Evolutionary conservation across 1,139 yeast genomes (phyloP).

Genomic region (Taphrina betulina): DNA sequence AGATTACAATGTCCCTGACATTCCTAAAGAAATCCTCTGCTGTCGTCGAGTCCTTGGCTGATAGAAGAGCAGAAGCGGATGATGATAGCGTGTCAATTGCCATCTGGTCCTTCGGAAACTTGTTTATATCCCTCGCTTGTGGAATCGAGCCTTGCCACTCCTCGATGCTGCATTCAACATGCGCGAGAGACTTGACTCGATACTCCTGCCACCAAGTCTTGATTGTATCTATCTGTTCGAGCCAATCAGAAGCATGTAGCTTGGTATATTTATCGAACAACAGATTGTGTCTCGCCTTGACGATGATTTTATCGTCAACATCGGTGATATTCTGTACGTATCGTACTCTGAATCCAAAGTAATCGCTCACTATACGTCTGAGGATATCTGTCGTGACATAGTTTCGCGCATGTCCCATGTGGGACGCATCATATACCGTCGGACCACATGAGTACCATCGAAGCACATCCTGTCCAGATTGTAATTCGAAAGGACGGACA

Average conservation of each 20-base stretch:
- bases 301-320: slow-evolving; percentile 92
- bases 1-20: slow-evolving; percentile 72
- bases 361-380: slow-evolving; percentile 80
- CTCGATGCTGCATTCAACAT: slow-evolving; percentile 45
- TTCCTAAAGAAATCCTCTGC: slow-evolving; percentile 48
- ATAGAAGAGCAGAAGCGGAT: slow-evolving; percentile 50
- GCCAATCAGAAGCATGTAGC: slow-evolving; percentile 32
- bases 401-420: slow-evolving; percentile 99
- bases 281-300: slow-evolving; percentile 88
- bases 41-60: slow-evolving; percentile 30
- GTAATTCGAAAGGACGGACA: slow-evolving; percentile 13
- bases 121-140: slow-evolving; percentile 52
- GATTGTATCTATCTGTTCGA: slow-evolving; percentile 46
- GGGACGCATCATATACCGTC: slow-evolving; percentile 94
- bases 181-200: slow-evolving; percentile 44
- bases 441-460: slow-evolving; percentile 99
- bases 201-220: slow-evolving; percentile 53
- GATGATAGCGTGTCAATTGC: slow-evolving; percentile 61
- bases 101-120: slow-evolving; percentile 84
- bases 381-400: slow-evolving; percentile 92
- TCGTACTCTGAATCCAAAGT: slow-evolving; percentile 80
- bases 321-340: slow-evolving; percentile 97
- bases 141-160: slow-evolving; percentile 57
- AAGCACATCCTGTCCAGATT: slow-evolving; percentile 44
- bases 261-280: slow-evolving; percentile 60